Evolutionary conservation across 306 rosid species (phyloP).

Genomic region (Quercus suber): DNA sequence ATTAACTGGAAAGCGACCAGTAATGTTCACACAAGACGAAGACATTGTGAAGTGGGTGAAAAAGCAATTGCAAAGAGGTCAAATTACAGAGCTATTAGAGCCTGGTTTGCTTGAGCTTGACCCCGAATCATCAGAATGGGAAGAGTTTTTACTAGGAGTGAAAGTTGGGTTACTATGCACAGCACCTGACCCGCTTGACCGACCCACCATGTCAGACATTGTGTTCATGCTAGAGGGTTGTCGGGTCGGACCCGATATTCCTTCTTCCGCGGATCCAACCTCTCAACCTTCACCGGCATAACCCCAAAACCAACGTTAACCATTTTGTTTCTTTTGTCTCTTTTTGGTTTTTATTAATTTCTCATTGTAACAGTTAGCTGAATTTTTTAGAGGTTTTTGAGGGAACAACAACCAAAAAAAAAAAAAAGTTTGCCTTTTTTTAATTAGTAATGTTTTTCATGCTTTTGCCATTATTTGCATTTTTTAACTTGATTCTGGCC

Average conservation of each 20-base stretch:
- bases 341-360: neutral
- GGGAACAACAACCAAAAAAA: neutral
- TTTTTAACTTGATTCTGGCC: constrained; percentile 18
- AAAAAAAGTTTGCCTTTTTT: neutral
- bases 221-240: constrained; percentile 99
- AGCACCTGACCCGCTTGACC: constrained; percentile 84
- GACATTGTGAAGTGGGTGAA: constrained; percentile 97
- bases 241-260: constrained; percentile 84
- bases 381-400: constrained; percentile 7
- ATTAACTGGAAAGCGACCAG: constrained; percentile 81
- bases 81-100: constrained; percentile 76
- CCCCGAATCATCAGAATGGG: constrained; percentile 97
- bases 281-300: constrained; percentile 77
- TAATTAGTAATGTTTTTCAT: neutral
- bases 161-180: constrained; percentile 93
- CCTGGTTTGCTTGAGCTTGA: constrained; percentile 92
- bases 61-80: constrained; percentile 83
- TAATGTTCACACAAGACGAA: constrained; percentile 90
- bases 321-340: neutral
- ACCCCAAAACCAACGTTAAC: constrained; percentile 23
- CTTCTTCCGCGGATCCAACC: constrained; percentile 89
- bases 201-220: constrained; percentile 94
- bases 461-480: neutral
- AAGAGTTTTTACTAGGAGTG: constrained; percentile 86
- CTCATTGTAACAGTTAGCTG: constrained; percentile 21